Base-by-base conservation (phyloP, 306 rosid genomes). In the Cicer chorassanicum region DNA sequence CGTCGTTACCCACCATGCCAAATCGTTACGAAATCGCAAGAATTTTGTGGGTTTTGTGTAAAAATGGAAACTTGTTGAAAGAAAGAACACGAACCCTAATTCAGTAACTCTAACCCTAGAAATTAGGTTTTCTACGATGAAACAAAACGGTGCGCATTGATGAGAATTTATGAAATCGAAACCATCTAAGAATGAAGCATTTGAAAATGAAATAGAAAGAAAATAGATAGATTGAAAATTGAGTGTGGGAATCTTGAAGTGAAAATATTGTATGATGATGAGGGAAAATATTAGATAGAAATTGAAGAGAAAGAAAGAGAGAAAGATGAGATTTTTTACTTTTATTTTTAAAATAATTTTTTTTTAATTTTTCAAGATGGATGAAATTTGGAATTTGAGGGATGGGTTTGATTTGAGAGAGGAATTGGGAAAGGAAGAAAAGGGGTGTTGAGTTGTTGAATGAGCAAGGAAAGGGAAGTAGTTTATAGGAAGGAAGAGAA, bases 1-100 rank as follows among this genome's bases (percentile, higher is more conserved):
- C 98, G 67, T 93, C 98, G 76, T 85, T 84, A 61, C 94, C 92
- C 90, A 90, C 90, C 98, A 93, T 90, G 80, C 90, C 89, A 87
- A 78, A 63, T 51, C 41, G 11, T 9, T 74, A 18, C 7, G 44
- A 16, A 54, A 11, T 29, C 6, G 46, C 15, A n/a, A 34, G 40
- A 68, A 24, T 12, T 53, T n/a, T 2, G 18, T 14, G 62, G 15
- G 16, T 14, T 49, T 49, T 15, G 48, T 2, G 2, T n/a, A 38
- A 16, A 53, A 11, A 51, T 53, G 5, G 50, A 70, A 70, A 70
- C 38, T 70, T 39, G 50, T 7, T 45, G 57, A 24, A 13, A 7
- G 21, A 67, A 21, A 66, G 70, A 75, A 72, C 54, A 34, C 9
- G 42, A 60, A 34, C 66, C 66, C 66, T 36, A 60, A 60, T 3